Percentiles rank a stretch among this genome's conserved stretches.
Evolutionary conservation across 345 rosid species (phyloP).

Genomic region (Salix purpurea): DNA sequence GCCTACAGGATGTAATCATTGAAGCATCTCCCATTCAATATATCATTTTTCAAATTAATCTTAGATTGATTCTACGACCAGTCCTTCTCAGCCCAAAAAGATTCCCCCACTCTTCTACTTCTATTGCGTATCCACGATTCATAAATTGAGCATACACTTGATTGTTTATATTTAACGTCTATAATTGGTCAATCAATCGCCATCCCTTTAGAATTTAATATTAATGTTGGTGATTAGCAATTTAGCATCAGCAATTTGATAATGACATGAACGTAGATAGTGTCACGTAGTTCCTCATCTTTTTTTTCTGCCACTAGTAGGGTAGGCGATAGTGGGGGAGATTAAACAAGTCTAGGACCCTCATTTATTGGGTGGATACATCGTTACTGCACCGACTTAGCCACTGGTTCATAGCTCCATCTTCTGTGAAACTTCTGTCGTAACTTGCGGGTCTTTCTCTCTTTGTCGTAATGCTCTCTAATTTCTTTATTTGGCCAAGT

Average conservation of each 20-base stretch:
- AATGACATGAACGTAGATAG: not conserved
- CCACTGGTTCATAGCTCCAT: not conserved
- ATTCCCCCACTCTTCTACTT: not conserved
- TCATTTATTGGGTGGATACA: not conserved
- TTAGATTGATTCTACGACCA: constrained; percentile 9
- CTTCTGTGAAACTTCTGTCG: constrained; percentile 11
- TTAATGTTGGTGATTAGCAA: not conserved
- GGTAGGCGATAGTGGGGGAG: not conserved
- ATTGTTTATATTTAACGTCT: constrained; percentile 3
- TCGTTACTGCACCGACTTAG: not conserved
- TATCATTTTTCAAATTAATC: not conserved
- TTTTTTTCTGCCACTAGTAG: not conserved
- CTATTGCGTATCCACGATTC: not conserved
- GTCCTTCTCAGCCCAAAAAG: constrained; percentile 9
- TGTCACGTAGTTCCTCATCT: not conserved
- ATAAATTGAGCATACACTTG: not conserved
- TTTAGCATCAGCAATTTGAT: not conserved
- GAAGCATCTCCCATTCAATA: not conserved
- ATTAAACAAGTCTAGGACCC: not conserved
- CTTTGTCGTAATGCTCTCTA: constrained; percentile 20
- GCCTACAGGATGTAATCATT: not conserved
- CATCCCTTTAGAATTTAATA: constrained; percentile 14
- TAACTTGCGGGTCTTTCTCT: constrained; percentile 21
- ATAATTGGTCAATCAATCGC: constrained; percentile 17
- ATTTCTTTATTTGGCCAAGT: constrained; percentile 1